Conservation (phyloP, 768 basidiomycete genomes). For the Harrya chromipes region DNA sequence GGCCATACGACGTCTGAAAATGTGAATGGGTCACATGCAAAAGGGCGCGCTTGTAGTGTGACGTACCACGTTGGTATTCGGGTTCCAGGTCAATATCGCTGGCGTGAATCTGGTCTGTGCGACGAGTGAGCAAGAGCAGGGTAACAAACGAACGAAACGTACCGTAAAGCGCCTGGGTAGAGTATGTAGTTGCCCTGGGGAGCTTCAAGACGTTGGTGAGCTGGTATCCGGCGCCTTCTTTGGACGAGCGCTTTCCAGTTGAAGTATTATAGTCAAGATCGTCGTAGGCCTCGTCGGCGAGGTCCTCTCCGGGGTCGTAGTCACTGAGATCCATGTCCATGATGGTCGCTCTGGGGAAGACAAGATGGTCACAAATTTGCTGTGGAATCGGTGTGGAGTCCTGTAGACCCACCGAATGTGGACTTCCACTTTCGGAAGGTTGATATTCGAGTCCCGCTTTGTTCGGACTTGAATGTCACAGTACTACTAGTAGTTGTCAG, state of each 20-base stretch:
- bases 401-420: too few relatives aligned
- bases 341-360: not conserved
- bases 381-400: too few relatives aligned
- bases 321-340: conserved; percentile 20
- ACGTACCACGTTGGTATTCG: conserved; percentile 72
- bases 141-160: not conserved
- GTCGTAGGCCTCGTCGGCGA: conserved; percentile 17
- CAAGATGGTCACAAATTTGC: too few relatives aligned
- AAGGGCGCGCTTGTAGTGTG: not conserved
- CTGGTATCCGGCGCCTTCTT: conserved; percentile 18
- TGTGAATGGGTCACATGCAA: not conserved
- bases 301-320: conserved; percentile 15
- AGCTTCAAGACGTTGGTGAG: conserved; percentile 48
- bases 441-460: too few relatives aligned
- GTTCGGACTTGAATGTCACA: too few relatives aligned
- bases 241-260: conserved; percentile 1
- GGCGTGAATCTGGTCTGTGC: conserved; percentile 59
- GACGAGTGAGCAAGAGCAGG: not conserved
- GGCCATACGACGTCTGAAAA: conserved; percentile 73
- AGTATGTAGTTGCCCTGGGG: conserved; percentile 61
- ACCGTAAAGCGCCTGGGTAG: conserved; percentile 61
- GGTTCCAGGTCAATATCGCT: conserved; percentile 69
- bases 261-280: conserved; percentile 2
- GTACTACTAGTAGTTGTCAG: too few relatives aligned
- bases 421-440: too few relatives aligned